Conservation (phyloP, 257 asterid species). For the Solanum corneliomulleri region DNA sequence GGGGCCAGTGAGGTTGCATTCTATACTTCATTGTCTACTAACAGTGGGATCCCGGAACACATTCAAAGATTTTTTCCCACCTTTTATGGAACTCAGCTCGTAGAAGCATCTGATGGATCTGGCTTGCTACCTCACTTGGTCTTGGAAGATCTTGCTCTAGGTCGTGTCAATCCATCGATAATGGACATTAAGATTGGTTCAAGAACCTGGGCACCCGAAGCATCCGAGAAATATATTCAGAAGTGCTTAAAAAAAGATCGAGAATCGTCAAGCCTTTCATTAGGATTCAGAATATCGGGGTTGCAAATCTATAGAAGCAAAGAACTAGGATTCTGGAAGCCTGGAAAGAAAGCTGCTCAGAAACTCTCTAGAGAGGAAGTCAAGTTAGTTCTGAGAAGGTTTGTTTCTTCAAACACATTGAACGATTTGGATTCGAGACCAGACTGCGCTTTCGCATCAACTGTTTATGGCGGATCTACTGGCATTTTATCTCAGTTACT, state of each 20-base stretch:
- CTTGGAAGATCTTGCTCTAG: slow-evolving; percentile 44
- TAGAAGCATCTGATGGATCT: slow-evolving; percentile 89
- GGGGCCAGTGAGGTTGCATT: slow-evolving; percentile 66
- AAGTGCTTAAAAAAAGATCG: slow-evolving; percentile 74
- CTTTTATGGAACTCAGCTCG: slow-evolving; percentile 61
- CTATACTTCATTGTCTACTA: slow-evolving; percentile 55
- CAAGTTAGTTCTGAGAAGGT: slow-evolving; percentile 37
- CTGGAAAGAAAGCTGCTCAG: slow-evolving; percentile 34
- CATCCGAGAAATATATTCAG: slow-evolving; percentile 41
- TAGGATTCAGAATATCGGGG: slow-evolving; percentile 86
- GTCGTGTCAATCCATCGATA: slow-evolving; percentile 51
- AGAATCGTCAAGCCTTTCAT: slow-evolving; percentile 36
- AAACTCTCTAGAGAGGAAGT: slow-evolving; percentile 44
- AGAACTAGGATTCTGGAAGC: slow-evolving; percentile 55
- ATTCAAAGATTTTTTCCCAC: slow-evolving; percentile 57
- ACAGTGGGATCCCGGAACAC: slow-evolving; percentile 46
- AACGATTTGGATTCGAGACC: slow-evolving; percentile 26
- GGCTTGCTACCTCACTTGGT: slow-evolving; percentile 63
- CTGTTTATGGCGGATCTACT: slow-evolving; percentile 64
- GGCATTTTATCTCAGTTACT: slow-evolving; percentile 71
- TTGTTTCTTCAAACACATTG: slow-evolving; percentile 43
- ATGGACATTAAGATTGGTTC: slow-evolving; percentile 87
- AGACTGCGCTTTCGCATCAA: slow-evolving; percentile 68
- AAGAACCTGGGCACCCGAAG: slow-evolving; percentile 74
- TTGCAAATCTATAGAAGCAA: slow-evolving; percentile 32